Conservation (phyloP, 805 yeast species). For the Candida insectorum region DNA sequence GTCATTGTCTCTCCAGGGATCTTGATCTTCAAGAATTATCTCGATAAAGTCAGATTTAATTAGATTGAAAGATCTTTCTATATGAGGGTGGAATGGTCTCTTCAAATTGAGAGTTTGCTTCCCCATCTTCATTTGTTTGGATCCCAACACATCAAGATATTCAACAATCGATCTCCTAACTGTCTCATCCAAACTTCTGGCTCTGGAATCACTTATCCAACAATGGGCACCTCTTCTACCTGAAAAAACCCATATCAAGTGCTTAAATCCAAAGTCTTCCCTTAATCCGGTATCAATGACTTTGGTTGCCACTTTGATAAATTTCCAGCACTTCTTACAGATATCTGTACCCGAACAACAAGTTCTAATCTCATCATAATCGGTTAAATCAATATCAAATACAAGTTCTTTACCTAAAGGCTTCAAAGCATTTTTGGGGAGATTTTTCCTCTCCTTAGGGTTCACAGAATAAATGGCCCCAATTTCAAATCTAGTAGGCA, state of each 20-base stretch:
- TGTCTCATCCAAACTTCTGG: constrained; percentile 68
- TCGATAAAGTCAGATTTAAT: constrained; percentile 61
- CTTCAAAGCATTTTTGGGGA: constrained; percentile 73
- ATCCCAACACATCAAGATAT: constrained; percentile 70
- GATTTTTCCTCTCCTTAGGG: constrained; percentile 79
- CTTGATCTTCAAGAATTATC: constrained; percentile 73
- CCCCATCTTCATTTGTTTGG: constrained; percentile 24
- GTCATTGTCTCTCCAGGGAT: constrained; percentile 69
- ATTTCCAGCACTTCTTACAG: constrained; percentile 90
- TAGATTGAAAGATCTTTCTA: constrained; percentile 69
- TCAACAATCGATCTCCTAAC: constrained; percentile 78
- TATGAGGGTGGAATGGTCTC: constrained; percentile 88
- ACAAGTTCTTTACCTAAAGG: constrained; percentile 86
- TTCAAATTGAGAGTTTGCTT: constrained; percentile 52
- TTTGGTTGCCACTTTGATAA: constrained; percentile 78
- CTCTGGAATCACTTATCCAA: constrained; percentile 89
- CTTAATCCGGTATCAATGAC: constrained; percentile 67
- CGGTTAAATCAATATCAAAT: constrained; percentile 96
- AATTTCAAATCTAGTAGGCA: constrained; percentile 89
- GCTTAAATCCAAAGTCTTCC: constrained; percentile 86
- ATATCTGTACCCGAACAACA: constrained; percentile 86
- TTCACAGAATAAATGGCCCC: constrained; percentile 89
- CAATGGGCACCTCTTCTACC: constrained; percentile 99
- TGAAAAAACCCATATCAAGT: constrained; percentile 91
- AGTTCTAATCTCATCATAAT: constrained; percentile 89